These are phyloP conservation scores for Withania somnifera DNA, from an alignment of 305 asterid genomes.

Conservation along the genomic window DNA sequence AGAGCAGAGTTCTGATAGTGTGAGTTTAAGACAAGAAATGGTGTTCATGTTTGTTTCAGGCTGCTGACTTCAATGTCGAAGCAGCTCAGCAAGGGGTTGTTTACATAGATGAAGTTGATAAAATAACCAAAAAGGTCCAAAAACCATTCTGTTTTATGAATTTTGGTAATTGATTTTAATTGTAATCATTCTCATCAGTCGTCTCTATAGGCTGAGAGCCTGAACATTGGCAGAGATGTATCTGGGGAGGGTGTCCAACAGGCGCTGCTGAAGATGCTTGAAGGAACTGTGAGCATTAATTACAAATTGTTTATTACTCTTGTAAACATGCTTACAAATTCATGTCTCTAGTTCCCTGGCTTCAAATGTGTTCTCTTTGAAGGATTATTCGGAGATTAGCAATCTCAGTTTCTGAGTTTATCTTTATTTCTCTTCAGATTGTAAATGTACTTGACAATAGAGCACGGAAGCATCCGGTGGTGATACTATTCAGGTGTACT, in stretches of 20 bases:
- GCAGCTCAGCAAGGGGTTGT: conserved; percentile 79
- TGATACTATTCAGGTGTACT: conserved; percentile 60
- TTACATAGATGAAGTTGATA: conserved; percentile 81
- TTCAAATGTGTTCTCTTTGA: background rate
- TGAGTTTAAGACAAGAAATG: background rate
- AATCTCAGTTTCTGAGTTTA: conserved; percentile 11
- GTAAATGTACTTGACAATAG: conserved; percentile 75
- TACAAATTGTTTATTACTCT: background rate
- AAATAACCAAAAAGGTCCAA: conserved; percentile 71
- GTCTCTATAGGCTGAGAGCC: conserved; percentile 53
- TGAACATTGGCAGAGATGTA: conserved; percentile 67
- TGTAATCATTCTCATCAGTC: conserved; percentile 15
- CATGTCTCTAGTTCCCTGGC: background rate
- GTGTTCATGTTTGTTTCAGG: conserved; percentile 31
- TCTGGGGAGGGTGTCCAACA: conserved; percentile 89
- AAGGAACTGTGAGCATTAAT: conserved; percentile 61
- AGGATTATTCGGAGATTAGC: background rate
- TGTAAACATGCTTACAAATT: background rate
- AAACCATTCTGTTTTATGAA: conserved; percentile 8
- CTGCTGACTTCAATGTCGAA: conserved; percentile 59
- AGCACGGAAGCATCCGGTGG: conserved; percentile 37
- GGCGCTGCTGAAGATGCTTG: conserved; percentile 75
- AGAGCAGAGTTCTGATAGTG: background rate
- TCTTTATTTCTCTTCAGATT: conserved; percentile 23
- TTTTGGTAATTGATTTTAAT: conserved; percentile 10